Evolutionary conservation across 805 yeast species (phyloP).

Genomic region (Lipomyces lipofer): DNA sequence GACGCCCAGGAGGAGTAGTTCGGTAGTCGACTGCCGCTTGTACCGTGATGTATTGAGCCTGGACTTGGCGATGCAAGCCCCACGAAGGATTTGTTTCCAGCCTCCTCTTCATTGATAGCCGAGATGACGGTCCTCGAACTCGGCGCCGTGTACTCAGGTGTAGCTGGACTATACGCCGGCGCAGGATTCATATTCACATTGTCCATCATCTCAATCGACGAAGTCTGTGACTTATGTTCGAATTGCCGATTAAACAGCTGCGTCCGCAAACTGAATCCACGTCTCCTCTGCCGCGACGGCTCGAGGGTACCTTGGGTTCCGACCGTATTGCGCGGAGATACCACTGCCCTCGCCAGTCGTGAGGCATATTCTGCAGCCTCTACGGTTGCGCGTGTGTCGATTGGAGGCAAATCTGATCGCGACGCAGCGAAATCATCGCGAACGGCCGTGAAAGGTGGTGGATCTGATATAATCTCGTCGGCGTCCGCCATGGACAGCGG

Average conservation of each 20-base stretch:
- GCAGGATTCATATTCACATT: conserved; percentile 38
- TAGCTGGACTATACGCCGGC: conserved; percentile 19
- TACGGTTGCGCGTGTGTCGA: not conserved
- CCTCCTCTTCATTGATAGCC: not conserved
- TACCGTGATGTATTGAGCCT: no score
- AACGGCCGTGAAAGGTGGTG: no score
- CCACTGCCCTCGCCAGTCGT: not conserved
- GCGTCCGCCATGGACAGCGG: not conserved
- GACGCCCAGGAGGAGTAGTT: conserved; percentile 36
- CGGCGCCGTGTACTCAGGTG: conserved; percentile 3
- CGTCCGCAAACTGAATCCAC: conserved; percentile 68
- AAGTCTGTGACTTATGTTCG: conserved; percentile 31
- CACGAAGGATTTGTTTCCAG: no score
- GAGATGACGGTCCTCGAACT: not conserved
- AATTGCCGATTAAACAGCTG: conserved; percentile 56
- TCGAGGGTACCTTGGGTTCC: not conserved
- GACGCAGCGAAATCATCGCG: no score
- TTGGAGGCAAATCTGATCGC: not conserved
- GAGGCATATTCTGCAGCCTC: not conserved
- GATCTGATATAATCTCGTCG: not conserved
- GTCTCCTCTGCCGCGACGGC: not conserved
- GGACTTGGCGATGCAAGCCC: no score
- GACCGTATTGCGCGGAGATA: not conserved
- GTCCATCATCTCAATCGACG: conserved; percentile 40
- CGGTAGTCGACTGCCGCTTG: conserved; percentile 22